A percentile compares a stretch with the other conserved stretches of the same genome.
These are phyloP conservation scores for Trametopsis cervina DNA, from an alignment of 768 basidiomycete species.

Conservation along the genomic window DNA sequence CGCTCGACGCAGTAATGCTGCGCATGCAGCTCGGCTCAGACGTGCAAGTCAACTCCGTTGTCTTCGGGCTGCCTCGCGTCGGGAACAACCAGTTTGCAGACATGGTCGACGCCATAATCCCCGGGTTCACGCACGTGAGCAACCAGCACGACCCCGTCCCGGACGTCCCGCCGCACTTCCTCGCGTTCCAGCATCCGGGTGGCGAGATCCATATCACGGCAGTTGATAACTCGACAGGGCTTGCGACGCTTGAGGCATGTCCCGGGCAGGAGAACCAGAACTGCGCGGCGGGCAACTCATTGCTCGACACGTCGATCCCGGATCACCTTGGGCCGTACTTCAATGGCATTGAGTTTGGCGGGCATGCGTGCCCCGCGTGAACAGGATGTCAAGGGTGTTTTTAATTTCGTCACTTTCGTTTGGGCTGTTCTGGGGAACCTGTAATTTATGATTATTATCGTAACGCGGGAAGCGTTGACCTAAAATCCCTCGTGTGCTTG, in stretches of 20 bases:
- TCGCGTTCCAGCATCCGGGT: conserved; percentile 39
- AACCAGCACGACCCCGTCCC: conserved; percentile 40
- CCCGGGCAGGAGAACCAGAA: conserved; percentile 26
- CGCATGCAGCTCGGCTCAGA: conserved; percentile 20
- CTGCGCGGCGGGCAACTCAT: conserved; percentile 20
- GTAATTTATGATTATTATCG: too few species aligned
- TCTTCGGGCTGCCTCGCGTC: conserved; percentile 25
- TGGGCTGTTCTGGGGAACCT: not conserved
- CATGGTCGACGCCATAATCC: conserved; percentile 19
- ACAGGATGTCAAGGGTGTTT: not conserved
- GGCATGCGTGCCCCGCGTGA: conserved; percentile 16
- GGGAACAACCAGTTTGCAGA: conserved; percentile 27
- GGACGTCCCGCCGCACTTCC: conserved; percentile 25
- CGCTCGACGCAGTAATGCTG: conserved; percentile 26
- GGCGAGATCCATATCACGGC: conserved; percentile 30
- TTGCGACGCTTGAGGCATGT: conserved; percentile 19
- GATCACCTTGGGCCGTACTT: conserved; percentile 25
- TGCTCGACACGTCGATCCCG: conserved; percentile 15
- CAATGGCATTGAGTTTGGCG: conserved; percentile 20
- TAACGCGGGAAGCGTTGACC: too few species aligned
- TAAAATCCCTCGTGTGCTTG: too few species aligned
- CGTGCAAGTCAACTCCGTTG: conserved; percentile 19
- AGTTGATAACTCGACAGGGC: conserved; percentile 12
- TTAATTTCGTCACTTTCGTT: not conserved
- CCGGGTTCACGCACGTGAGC: conserved; percentile 43